phyloP scores from a whole-genome alignment of 108 stramenopile species.

The Cylindrotheca fusiformis region DNA sequence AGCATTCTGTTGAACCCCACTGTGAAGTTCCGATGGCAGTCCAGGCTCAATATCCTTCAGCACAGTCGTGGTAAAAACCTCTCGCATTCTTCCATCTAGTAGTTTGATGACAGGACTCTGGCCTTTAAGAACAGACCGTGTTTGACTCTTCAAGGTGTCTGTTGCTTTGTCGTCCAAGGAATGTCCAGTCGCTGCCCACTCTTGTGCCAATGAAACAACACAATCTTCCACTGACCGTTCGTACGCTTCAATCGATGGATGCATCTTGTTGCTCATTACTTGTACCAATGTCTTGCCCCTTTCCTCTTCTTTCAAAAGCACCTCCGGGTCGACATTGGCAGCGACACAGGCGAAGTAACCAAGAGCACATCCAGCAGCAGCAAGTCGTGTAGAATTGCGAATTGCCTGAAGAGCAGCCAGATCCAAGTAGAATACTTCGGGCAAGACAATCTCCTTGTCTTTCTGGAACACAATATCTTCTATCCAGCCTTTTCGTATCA shows the following conservation, averaged over 20 bases:
- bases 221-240: slow-evolving; percentile 30
- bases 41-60: not conserved
- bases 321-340: not conserved
- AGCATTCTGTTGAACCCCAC: not conserved
- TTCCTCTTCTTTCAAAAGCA: slow-evolving; percentile 1
- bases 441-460: slow-evolving; percentile 16
- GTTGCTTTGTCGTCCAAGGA: not conserved
- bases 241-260: slow-evolving; percentile 8
- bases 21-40: not conserved
- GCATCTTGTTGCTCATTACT: slow-evolving; percentile 10
- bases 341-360: slow-evolving; percentile 41
- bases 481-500: slow-evolving; percentile 42
- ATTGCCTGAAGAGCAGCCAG: slow-evolving; percentile 27
- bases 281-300: slow-evolving; percentile 10
- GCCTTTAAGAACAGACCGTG: slow-evolving; percentile 35
- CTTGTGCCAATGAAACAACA: slow-evolving; percentile 36
- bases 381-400: slow-evolving; percentile 40
- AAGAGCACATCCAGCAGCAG: slow-evolving; percentile 61
- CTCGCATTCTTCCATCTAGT: slow-evolving; percentile 45
- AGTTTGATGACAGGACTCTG: slow-evolving; percentile 55
- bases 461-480: slow-evolving; percentile 45
- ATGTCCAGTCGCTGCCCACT: slow-evolving; percentile 3
- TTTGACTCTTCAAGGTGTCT: slow-evolving; percentile 15
- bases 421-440: slow-evolving; percentile 59
- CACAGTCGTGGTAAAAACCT: slow-evolving; percentile 25